Evolutionary conservation across 2,329 filamentous ascomycete species (phyloP), one percentile per base, ranked within the genome.

Genomic region (Fusarium sp.): DNA sequence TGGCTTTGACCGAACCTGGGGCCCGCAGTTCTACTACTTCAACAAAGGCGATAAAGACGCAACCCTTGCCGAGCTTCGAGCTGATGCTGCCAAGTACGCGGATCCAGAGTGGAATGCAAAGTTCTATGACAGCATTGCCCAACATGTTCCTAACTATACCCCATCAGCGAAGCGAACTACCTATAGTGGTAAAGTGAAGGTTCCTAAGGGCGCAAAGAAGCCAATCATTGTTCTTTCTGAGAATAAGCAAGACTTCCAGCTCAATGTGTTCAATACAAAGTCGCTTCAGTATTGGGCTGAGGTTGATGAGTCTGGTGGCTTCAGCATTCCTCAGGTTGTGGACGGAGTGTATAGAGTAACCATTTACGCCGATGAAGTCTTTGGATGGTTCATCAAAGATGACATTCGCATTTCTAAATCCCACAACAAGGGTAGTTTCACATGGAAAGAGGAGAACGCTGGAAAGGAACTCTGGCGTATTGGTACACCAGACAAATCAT

Each of bases 1-100:
- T 72, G 90, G 89, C 0, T 91, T 91, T 69, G 89, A 91, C 71
- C 84, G 89, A 1, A 91, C 89, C 0, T 91, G 91, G 75, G 90
- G 90, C 0, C 90, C 89, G 50, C 87, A 89, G 75, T 90, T 86
- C 71, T 91, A 87, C 72, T 84, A 90, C 74, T 91, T 91, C 81
- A 91, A 91, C 79, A 76, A 69, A 4, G 77, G 74, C 15, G 32
- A 52, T 2, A 52, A 59, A 6, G 65, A 61, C 3, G n/a, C 72
- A 0, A 44, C 47, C 0, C 2, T 75, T 2, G 52, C 54, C 1
- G 73, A 75, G 1, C 21, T 75, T 7, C 23, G 73, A 23, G 64
- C 54, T 1, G 74, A 76, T 11, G 69, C 72, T 1, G 64, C 74
- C 7, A 56, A 75, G 15, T 69, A 72, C 1, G 71, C 67, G 0